Percentiles rank a stretch among this genome's conserved stretches.
Evolutionary conservation across 768 basidiomycete species (phyloP).

Genomic region (Paxillus rubicundulus): DNA sequence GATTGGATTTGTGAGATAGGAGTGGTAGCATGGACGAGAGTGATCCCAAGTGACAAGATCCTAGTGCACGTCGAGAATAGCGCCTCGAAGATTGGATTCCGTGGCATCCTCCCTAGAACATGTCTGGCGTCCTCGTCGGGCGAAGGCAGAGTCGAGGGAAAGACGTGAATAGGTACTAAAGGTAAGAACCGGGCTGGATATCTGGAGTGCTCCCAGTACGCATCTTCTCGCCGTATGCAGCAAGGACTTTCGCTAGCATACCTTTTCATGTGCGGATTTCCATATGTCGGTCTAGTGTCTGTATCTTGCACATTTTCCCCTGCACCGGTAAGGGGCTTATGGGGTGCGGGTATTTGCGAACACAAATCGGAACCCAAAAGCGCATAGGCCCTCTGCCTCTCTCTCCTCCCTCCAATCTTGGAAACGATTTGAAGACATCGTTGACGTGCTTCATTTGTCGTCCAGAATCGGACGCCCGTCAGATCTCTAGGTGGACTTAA

Average conservation of each 20-base stretch:
- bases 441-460: slow-evolving; percentile 71
- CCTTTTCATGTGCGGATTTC: slow-evolving; percentile 15
- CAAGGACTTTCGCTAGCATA: not conserved
- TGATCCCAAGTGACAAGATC: slow-evolving; percentile 49
- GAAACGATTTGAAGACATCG: slow-evolving; percentile 73
- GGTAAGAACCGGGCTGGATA: slow-evolving; percentile 52
- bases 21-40: not conserved
- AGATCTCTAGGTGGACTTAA: not conserved
- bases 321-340: not conserved
- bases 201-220: slow-evolving; percentile 66
- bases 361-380: slow-evolving; percentile 43
- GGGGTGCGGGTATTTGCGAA: not conserved
- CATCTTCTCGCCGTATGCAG: slow-evolving; percentile 25
- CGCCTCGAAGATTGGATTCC: slow-evolving; percentile 42
- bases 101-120: not conserved
- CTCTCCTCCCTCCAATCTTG: slow-evolving; percentile 74
- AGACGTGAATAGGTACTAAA: slow-evolving; percentile 55
- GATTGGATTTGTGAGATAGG: not conserved
- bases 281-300: not conserved
- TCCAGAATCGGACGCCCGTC: slow-evolving; percentile 63
- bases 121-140: not conserved
- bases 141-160: slow-evolving; percentile 33
- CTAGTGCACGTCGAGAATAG: slow-evolving; percentile 52
- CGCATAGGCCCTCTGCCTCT: slow-evolving; percentile 60
- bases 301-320: not conserved